Evolutionary conservation across 768 basidiomycete species (phyloP), one percentile per base, ranked within the genome.

Genomic region (Coprinopsis strossmayeri): DNA sequence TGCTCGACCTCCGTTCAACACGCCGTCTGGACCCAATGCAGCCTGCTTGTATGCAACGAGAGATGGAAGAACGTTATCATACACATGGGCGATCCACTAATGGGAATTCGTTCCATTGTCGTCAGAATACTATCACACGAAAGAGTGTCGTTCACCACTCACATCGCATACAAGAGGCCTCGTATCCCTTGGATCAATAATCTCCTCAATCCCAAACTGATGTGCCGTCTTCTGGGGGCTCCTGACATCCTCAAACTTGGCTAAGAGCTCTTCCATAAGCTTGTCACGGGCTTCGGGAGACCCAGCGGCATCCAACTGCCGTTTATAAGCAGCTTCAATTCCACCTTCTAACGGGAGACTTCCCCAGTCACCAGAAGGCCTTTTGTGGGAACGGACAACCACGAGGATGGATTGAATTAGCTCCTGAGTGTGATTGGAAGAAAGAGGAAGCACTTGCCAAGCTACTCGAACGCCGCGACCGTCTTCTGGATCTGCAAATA

Each of bases 291-390:
- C 63, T 45, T 68, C 66, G 13, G 56, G 53, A 4, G 65, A 42
- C 4, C 21, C 48, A 10, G 58, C 56, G 15, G 60, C 51, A 24
- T 71, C 66, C 0, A 71, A 57, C 45, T 67, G 63, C 21, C 69
- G 66, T 35, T 71, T 71, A 48, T 69, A 71, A 0, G 69, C 69
- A 10, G 69, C 69, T 59, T 71, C 68, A 17, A 70, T 64, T 2
- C 69, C 69, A 20, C 69, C 69, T 58, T 69, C 69, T 9, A 71
- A 55, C 2, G 69, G 69, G 25, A 71, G 59, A 48, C 65, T 68
- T 30, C 68, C 69, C 69, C 68, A 71, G 51, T 71, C 69, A 1
- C 68, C 69, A 3, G 69, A 71, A 24, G 69, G 69, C 69, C 69
- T n/a, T n/a, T n/a, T n/a, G n/a, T n/a, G n/a, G n/a, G n/a, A n/a